Evolutionary conservation across 2,329 filamentous ascomycete genomes (phyloP).

Genomic region (Epichloe sylvatica): DNA sequence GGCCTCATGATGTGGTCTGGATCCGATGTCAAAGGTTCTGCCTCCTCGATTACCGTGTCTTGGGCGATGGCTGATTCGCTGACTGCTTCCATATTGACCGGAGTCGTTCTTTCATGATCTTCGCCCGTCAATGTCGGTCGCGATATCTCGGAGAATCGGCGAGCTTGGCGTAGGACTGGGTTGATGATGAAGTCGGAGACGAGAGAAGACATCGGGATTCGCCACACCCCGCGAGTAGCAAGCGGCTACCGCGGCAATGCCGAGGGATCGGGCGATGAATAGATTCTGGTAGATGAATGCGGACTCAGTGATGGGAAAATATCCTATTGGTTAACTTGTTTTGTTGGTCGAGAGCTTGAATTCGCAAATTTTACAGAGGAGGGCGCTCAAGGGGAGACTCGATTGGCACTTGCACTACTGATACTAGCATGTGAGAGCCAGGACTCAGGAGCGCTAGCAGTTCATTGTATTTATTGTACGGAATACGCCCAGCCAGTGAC

Average conservation of each 20-base stretch:
- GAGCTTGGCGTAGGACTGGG: slow-evolving; percentile 51
- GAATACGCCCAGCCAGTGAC: too few relatives aligned
- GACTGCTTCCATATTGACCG: slow-evolving; percentile 12
- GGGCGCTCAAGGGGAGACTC: not conserved
- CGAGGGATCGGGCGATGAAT: not conserved
- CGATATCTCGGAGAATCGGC: slow-evolving; percentile 43
- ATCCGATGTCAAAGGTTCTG: not conserved
- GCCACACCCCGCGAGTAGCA: slow-evolving; percentile 4
- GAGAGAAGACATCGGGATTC: slow-evolving; percentile 41
- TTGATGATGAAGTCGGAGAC: slow-evolving; percentile 54
- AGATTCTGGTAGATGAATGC: not conserved
- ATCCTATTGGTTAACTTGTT: not conserved
- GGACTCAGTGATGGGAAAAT: not conserved
- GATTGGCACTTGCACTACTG: not conserved
- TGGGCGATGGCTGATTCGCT: slow-evolving; percentile 15
- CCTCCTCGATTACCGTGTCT: slow-evolving; percentile 6
- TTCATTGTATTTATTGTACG: too few relatives aligned
- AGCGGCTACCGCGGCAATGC: not conserved
- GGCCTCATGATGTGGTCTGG: slow-evolving; percentile 8
- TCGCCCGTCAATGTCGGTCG: slow-evolving; percentile 24
- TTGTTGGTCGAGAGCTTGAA: not conserved
- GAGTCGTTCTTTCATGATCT: slow-evolving; percentile 14
- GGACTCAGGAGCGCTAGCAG: too few relatives aligned
- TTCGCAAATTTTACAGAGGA: not conserved
- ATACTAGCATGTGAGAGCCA: not conserved